Evolutionary conservation across 2,329 filamentous ascomycete species (phyloP), one percentile per base, ranked within the genome.

Genomic region (Aspergillus ibericus): DNA sequence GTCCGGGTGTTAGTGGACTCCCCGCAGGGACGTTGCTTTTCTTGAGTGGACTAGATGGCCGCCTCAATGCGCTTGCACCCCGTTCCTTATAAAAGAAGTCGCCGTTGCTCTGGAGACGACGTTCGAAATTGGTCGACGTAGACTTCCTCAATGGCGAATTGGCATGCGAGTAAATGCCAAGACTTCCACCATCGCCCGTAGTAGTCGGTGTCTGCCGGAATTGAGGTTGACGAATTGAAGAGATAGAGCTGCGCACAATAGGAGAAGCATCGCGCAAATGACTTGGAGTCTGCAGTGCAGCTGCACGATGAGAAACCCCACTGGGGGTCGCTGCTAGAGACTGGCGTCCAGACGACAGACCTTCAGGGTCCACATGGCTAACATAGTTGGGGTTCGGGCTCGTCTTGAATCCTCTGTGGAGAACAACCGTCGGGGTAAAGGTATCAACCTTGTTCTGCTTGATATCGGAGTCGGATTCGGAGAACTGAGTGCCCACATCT

Each of bases 121-220:
- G 70, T 16, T 78, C 73, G 51, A 79, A 72, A 53, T 81, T 90
- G 75, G 75, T 85, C 75, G 78, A 91, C 66, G 80, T 86, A 1
- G 90, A 83, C 72, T 96, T 96, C 68, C 92, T 89, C 12, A 98
- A 75, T 0, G 93, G 93, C 10, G 91, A 96, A 40, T 88, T 89
- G 5, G 87, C 87, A 72, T 96, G 91, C 5, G 84, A 88, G 73
- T 88, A 92, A 1, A 96, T 83, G 13, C 93, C 92, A 51, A 96
- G 79, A 70, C 84, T 93, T 2, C 93, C 92, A 15, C 92, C 92
- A 70, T 88, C 86, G 9, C 85, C 81, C 16, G 71, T 71, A 20
- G 69, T 68, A 7, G 70, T 66, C 13, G 76, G 66, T 15, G 77
- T 78, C 32, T 79, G 76, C 44, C 80, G 75, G 66, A 82, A 82